Base-by-base conservation (phyloP, 495 filamentous ascomycete species). In the Pseudomonodictys pantanalensis region DNA sequence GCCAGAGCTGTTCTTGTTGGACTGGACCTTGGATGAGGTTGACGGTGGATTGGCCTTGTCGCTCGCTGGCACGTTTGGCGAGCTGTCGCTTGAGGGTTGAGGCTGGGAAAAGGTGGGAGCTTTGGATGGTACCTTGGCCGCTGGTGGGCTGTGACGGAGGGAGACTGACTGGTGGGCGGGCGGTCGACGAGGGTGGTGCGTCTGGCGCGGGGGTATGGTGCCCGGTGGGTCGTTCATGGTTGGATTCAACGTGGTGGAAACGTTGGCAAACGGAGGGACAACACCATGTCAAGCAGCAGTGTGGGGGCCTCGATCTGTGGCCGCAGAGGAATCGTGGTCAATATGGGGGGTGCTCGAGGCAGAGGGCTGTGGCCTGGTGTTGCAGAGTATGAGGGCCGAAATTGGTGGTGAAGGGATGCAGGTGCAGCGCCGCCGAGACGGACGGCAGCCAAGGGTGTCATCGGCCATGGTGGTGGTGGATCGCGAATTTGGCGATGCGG, bases 161-260 rank as follows among this genome's bases (percentile, higher is more conserved):
- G 71, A 71, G 25, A 73, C 71, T 1, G 70, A 72, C 33, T 65
- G 41, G 42, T 72, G 66, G 7, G 70, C 66, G 0, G 68, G 68
- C 24, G 65, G 57, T 6, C 71, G 67, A 28, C 67, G 64, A 20
- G 69, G 71, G 48, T 69, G 67, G 22, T 33, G 22, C 25, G 24
- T 3, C 20, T 23, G 24, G 9, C 11, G 32, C 9, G 2, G 30
- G 1, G 51, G 48, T n/a, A 50, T 29, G 7, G 50, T 39, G 10
- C 50, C 47, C 26, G 35, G 42, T 22, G 38, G 24, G 10, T 54
- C 29, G 47, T 49, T 23, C 48, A 60, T 60, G 25, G 10, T 47
- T 28, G n/a, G n/a, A n/a, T n/a, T 1, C 15, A 18, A 2, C 20
- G 20, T 8, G 15, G n/a, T 11, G 30, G 10, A 30, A n/a, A 29